These are phyloP conservation scores for Epichloe glyceriae DNA, from an alignment of 2,329 filamentous ascomycete genomes.

Conservation along the genomic window DNA sequence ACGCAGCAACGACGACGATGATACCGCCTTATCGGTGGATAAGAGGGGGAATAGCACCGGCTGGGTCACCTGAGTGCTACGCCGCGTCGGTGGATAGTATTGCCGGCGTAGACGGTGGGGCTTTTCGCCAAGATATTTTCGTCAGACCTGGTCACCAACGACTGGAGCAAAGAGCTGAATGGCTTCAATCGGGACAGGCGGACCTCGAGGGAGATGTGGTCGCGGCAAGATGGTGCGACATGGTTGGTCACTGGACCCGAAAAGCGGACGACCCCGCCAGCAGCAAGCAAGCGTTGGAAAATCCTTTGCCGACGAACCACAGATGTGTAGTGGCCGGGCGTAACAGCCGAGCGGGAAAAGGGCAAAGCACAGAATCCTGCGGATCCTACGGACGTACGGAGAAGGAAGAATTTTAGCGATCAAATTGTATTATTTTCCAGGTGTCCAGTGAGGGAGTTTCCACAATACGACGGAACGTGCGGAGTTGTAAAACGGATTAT, in stretches of 20 bases:
- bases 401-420: too few species aligned
- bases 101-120: slow-evolving; percentile 17
- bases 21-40: slow-evolving; percentile 3
- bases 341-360: too few species aligned
- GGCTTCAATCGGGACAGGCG: neutral
- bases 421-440: neutral
- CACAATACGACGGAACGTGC: neutral
- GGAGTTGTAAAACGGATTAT: too few species aligned
- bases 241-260: slow-evolving; percentile 1
- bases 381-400: too few species aligned
- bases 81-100: slow-evolving; percentile 17
- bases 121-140: slow-evolving; percentile 7
- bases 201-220: slow-evolving; percentile 5
- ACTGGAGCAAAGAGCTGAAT: neutral
- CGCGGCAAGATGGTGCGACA: neutral
- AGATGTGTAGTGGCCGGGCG: neutral
- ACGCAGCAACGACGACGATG: slow-evolving; percentile 10
- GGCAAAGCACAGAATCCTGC: too few species aligned
- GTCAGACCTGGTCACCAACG: neutral
- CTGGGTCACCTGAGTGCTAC: slow-evolving; percentile 13
- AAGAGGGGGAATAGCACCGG: slow-evolving; percentile 5
- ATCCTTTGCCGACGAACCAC: neutral
- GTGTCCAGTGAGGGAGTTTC: too few species aligned
- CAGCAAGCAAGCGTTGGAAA: neutral
- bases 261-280: slow-evolving; percentile 5